These are phyloP conservation scores for Boeremia lycopersici DNA, from an alignment of 2,329 filamentous ascomycete species.

Conservation along the genomic window DNA sequence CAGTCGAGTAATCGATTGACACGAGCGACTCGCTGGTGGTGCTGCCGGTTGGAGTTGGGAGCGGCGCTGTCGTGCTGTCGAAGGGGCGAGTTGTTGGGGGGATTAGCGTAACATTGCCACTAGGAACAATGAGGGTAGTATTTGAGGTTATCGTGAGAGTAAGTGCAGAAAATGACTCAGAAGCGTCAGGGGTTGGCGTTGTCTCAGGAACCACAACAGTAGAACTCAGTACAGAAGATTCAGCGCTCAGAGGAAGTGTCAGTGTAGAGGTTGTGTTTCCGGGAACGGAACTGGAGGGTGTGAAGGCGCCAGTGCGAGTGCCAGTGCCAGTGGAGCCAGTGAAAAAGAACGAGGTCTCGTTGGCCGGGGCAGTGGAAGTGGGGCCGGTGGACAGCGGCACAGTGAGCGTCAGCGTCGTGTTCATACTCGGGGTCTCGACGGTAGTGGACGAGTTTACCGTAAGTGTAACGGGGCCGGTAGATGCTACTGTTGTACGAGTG, in stretches of 20 bases:
- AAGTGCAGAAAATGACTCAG: conserved; percentile 9
- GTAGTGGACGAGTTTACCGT: background rate
- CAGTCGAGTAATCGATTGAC: conserved; percentile 7
- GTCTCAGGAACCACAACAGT: conserved; percentile 1
- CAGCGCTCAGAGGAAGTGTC: background rate
- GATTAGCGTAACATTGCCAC: conserved; percentile 6
- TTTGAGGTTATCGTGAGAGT: conserved; percentile 6
- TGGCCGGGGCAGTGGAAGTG: background rate
- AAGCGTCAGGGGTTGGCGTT: background rate
- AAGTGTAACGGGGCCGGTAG: conserved; percentile 10
- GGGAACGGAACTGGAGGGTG: background rate
- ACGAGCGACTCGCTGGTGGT: background rate
- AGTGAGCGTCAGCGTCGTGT: no score
- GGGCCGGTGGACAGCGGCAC: background rate
- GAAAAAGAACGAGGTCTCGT: background rate
- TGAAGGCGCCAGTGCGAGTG: conserved; percentile 2
- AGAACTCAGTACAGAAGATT: conserved; percentile 6
- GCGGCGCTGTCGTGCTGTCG: conserved; percentile 4
- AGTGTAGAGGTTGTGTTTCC: conserved; percentile 1
- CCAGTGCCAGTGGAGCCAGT: background rate
- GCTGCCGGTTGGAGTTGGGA: conserved; percentile 11
- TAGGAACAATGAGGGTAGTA: conserved; percentile 12
- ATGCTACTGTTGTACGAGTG: conserved; percentile 6
- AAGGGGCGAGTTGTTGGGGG: conserved; percentile 12
- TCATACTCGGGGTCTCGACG: background rate